Conservation (phyloP, 345 rosid species). For the Eucalyptus polybractea region DNA sequence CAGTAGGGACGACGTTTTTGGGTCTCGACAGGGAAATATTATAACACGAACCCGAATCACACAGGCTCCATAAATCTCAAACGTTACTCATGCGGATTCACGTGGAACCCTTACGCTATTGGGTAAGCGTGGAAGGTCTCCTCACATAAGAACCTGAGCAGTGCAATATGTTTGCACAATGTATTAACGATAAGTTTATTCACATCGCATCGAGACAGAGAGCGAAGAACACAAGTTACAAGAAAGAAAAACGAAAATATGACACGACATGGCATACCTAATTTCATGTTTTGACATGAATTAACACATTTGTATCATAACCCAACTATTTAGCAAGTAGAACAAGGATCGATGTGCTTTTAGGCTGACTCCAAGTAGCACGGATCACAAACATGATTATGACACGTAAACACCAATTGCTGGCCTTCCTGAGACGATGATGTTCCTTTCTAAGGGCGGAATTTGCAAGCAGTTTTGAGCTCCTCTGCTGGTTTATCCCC, state of each 20-base stretch:
- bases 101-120: background rate
- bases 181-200: background rate
- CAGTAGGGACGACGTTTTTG: background rate
- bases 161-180: background rate
- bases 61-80: background rate
- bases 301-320: background rate
- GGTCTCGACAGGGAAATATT: background rate
- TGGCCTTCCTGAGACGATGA: background rate
- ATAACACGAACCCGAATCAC: background rate
- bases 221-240: background rate
- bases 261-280: fast-evolving
- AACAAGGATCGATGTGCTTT: background rate
- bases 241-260: fast-evolving
- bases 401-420: background rate
- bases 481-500: slow-evolving; percentile 23
- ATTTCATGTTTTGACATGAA: background rate
- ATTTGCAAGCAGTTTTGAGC: slow-evolving; percentile 35
- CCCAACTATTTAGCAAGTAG: background rate
- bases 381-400: background rate
- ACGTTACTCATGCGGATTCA: background rate
- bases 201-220: background rate
- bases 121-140: background rate
- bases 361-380: background rate
- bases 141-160: background rate
- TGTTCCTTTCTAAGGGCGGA: slow-evolving; percentile 3